Evolutionary conservation across 2,329 filamentous ascomycete species (phyloP).

Genomic region (Cladosporium colombiae): DNA sequence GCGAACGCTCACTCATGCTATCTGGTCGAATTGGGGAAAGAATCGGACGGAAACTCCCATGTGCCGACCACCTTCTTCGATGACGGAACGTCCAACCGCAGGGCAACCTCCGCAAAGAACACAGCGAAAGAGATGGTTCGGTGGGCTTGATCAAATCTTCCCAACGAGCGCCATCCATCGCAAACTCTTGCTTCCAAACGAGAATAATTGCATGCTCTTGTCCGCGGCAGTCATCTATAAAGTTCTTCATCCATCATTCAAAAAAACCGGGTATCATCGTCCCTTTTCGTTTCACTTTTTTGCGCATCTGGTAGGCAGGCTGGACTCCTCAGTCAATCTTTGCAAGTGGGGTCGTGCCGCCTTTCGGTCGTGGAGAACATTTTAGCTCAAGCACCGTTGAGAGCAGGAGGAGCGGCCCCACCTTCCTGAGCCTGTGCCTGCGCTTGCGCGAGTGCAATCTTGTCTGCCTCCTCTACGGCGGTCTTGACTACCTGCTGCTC

Average conservation of each 20-base stretch:
- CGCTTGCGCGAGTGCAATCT: slow-evolving; percentile 42
- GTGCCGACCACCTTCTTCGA: background rate
- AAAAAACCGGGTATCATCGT: slow-evolving; percentile 7
- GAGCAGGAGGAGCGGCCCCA: slow-evolving; percentile 10
- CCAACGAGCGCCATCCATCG: background rate
- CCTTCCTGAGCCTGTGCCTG: slow-evolving; percentile 16
- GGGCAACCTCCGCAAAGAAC: background rate
- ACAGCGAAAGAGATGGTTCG: background rate
- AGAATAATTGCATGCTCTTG: background rate
- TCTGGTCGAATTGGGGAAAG: background rate
- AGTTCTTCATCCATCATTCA: background rate
- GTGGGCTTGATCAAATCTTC: background rate
- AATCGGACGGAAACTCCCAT: background rate
- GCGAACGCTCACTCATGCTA: slow-evolving; percentile 14
- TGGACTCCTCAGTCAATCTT: slow-evolving; percentile 19
- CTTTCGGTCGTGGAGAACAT: slow-evolving; percentile 5
- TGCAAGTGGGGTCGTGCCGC: slow-evolving; percentile 11
- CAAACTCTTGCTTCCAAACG: background rate
- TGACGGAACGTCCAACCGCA: background rate
- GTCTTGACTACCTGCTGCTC: slow-evolving; percentile 80
- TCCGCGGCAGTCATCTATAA: background rate
- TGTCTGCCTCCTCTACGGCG: slow-evolving; percentile 72
- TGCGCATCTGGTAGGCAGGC: background rate
- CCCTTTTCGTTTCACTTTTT: background rate
- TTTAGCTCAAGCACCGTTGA: slow-evolving; percentile 18